Percentiles rank a stretch among this genome's conserved stretches.
Conservation (phyloP, 208 protist species). For the Angomonas deanei region DNA sequence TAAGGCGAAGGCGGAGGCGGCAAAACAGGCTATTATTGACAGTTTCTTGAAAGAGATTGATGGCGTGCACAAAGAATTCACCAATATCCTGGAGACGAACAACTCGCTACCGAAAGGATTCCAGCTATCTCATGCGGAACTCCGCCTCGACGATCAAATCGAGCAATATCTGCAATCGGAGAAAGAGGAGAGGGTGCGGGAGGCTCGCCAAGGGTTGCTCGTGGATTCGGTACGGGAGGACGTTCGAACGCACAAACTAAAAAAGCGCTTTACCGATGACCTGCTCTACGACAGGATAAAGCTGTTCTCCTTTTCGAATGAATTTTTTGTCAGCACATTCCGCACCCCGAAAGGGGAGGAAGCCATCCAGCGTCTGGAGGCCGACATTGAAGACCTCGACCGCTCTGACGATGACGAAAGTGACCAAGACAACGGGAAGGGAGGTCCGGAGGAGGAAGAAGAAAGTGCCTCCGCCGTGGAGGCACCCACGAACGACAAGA, state of each 20-base stretch:
- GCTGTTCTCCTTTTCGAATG: constrained; percentile 65
- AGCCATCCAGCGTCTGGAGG: constrained; percentile 63
- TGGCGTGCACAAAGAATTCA: constrained; percentile 54
- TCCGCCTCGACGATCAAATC: constrained; percentile 89
- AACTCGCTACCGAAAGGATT: constrained; percentile 25
- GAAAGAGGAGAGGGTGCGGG: constrained; percentile 54
- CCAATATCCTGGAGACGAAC: constrained; percentile 75
- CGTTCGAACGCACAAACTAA: constrained; percentile 87
- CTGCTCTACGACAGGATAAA: constrained; percentile 90
- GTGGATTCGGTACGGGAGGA: constrained; percentile 80
- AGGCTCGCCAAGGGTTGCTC: constrained; percentile 64
- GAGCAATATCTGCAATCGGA: constrained; percentile 56
- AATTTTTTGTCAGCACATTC: constrained; percentile 86
- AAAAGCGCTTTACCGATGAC: constrained; percentile 78
- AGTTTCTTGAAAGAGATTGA: constrained; percentile 53
- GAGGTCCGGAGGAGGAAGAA: not conserved
- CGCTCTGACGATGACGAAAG: constrained; percentile 5
- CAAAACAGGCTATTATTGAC: constrained; percentile 74
- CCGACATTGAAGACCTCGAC: constrained; percentile 20
- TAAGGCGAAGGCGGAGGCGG: constrained; percentile 38
- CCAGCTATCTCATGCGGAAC: constrained; percentile 47
- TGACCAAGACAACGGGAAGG: constrained; percentile 4
- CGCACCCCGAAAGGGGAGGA: constrained; percentile 64
- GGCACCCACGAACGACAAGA: not conserved
- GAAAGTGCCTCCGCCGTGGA: not conserved